phyloP scores from a whole-genome alignment of 352 stramenopile genomes.

The Phytophthora quininea region DNA sequence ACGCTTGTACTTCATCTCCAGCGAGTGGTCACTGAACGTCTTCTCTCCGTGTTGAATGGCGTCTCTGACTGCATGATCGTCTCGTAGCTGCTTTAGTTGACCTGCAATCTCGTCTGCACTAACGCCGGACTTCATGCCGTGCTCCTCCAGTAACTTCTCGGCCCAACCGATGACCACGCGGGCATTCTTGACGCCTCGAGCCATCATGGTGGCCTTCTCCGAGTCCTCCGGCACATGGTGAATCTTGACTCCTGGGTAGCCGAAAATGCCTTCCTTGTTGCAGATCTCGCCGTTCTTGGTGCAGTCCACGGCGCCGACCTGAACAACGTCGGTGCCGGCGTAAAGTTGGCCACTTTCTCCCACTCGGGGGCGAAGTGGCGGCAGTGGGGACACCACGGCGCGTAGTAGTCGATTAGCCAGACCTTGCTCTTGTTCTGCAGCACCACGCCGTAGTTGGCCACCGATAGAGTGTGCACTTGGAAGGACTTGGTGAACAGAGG shows the following conservation, averaged over 20 bases:
- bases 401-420: slow-evolving; percentile 88
- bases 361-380: slow-evolving; percentile 74
- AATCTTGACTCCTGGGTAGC: slow-evolving; percentile 73
- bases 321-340: slow-evolving; percentile 50
- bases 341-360: slow-evolving; percentile 81
- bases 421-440: slow-evolving; percentile 57
- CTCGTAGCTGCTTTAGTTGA: slow-evolving; percentile 54
- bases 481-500: slow-evolving; percentile 77
- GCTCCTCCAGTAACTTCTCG: slow-evolving; percentile 58
- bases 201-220: slow-evolving; percentile 32
- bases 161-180: slow-evolving; percentile 67
- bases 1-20: slow-evolving; percentile 70
- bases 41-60: slow-evolving; percentile 16
- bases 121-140: slow-evolving; percentile 61
- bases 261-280: slow-evolving; percentile 62
- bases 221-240: slow-evolving; percentile 63
- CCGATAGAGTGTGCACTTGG: slow-evolving; percentile 52
- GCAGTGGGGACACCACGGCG: slow-evolving; percentile 86
- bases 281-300: slow-evolving; percentile 63
- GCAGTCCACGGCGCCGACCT: slow-evolving; percentile 82
- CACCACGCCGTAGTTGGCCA: slow-evolving; percentile 48
- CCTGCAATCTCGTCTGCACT: slow-evolving; percentile 48
- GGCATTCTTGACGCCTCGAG: slow-evolving; percentile 37
- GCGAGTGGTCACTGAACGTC: slow-evolving; percentile 47
- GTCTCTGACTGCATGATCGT: slow-evolving; percentile 39